Evolutionary conservation across 768 basidiomycete genomes (phyloP), one percentile per base, ranked within the genome.

Genomic region (Myochromella boudieri): DNA sequence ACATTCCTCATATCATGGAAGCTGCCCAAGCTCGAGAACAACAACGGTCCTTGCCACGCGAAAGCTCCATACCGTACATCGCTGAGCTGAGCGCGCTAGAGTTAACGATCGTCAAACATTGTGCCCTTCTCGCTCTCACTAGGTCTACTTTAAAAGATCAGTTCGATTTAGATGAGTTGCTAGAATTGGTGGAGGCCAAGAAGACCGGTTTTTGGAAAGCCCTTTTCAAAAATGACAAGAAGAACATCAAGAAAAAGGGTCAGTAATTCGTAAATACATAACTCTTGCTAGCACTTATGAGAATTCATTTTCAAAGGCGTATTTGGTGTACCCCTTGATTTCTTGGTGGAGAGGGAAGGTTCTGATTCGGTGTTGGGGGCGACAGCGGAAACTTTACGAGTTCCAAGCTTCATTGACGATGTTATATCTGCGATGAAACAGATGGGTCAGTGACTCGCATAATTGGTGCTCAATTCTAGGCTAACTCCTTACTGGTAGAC

Each of bases 321-420:
- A 24, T 99, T 99, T 64, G 84, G 91, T 44, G 82, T 98, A 44
- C 93, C 92, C 4, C 76, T 99, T 49, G 97, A 99, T 56, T 72
- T 93, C 22, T 72, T 99, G 34, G 95, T 95, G 21, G 95, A 98
- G 55, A 78, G 86, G 53, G 93, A 95, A 64, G 95, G 97, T 5
- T 85, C 90, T n/a, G 97, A 99, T 68, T 97, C 95, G 15, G 68
- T 93, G 53, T 82, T 91, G 42, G 97, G 95, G 15, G 90, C 91
- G 18, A 91, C 93, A 5, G 80, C 89, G 27, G 84, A 81, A 27
- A 81, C 91, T 6, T 60, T 99, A 53, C 77, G 91, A 55, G 86
- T 99, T 17, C 97, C 97, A 11, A 97, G 92, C 65, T 97, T 99
- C 64, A 91, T 99, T 47, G 97, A 99, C 64, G 97, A 99, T 60